phyloP scores from a whole-genome alignment of 306 rosid genomes.

The Cicer yamashitae region DNA sequence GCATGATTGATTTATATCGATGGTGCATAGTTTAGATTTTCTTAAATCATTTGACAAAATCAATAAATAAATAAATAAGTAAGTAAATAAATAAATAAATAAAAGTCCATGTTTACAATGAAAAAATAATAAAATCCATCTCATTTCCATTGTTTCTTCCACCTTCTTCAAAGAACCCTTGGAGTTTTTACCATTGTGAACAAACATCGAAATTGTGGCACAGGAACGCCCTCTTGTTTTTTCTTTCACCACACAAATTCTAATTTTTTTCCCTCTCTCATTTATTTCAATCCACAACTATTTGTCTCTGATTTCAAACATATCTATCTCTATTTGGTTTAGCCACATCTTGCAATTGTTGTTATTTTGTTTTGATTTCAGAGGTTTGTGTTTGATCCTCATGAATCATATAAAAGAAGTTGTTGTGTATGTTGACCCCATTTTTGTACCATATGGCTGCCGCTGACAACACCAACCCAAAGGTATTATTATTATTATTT shows the following conservation, averaged over 20 bases:
- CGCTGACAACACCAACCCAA: conserved; percentile 43
- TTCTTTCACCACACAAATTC: conserved; percentile 38
- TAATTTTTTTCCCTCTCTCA: not conserved
- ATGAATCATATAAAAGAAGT: conserved; percentile 49
- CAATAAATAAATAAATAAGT: no score
- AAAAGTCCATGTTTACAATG: no score
- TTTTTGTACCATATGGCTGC: conserved; percentile 55
- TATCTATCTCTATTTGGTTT: conserved; percentile 21
- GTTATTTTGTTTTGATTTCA: not conserved
- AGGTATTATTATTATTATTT: conserved; percentile 38
- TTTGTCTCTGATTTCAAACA: not conserved
- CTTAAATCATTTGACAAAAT: no score
- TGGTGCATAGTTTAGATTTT: no score
- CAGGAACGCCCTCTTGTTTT: conserved; percentile 41
- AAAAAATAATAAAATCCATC: not conserved
- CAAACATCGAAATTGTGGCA: conserved; percentile 46
- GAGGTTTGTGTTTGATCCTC: conserved; percentile 44
- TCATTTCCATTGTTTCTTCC: not conserved
- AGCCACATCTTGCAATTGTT: no score
- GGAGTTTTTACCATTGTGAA: not conserved
- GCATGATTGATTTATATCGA: no score
- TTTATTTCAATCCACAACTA: not conserved
- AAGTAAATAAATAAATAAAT: no score
- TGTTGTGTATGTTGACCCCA: conserved; percentile 31
- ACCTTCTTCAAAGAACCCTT: not conserved